phyloP scores from a whole-genome alignment of 768 basidiomycete genomes.

The Gautieria morchelliformis region DNA sequence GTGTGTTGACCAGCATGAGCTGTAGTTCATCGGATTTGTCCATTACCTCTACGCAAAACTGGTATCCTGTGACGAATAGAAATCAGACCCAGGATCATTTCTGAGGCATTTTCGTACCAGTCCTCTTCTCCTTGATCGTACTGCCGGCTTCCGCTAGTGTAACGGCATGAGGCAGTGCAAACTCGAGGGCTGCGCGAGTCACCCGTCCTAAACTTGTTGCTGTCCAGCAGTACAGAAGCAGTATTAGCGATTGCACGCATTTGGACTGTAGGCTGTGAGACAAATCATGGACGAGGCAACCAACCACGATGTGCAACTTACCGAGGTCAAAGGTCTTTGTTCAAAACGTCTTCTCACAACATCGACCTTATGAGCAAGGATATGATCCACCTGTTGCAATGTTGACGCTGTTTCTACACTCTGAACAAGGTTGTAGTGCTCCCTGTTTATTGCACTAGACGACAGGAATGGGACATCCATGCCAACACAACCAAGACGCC shows the following conservation, averaged over 20 bases:
- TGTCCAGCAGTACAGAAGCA: conserved; percentile 63
- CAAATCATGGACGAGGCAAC: conserved; percentile 7
- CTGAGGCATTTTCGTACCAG: conserved; percentile 33
- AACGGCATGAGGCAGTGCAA: conserved; percentile 68
- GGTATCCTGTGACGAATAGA: conserved; percentile 45
- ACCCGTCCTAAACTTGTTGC: conserved; percentile 35
- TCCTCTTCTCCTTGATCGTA: conserved; percentile 52
- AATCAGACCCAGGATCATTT: not conserved
- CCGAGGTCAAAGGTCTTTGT: conserved; percentile 40
- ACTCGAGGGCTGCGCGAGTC: conserved; percentile 42
- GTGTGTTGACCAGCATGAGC: conserved; percentile 78
- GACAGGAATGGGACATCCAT: conserved; percentile 77
- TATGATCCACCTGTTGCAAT: conserved; percentile 48
- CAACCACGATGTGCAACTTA: conserved; percentile 23
- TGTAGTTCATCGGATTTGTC: conserved; percentile 56
- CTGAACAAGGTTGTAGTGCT: conserved; percentile 67
- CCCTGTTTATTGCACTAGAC: conserved; percentile 68
- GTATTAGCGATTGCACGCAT: conserved; percentile 55
- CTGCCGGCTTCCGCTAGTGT: conserved; percentile 65
- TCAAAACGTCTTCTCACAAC: conserved; percentile 43
- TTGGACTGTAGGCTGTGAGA: conserved; percentile 35
- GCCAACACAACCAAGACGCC: not conserved
- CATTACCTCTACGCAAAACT: conserved; percentile 71
- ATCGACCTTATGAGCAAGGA: conserved; percentile 50
- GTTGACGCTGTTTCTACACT: conserved; percentile 58